Evolutionary conservation across 345 rosid species (phyloP), one percentile per base, ranked within the genome.

Genomic region (Schrenkiella parvula): DNA sequence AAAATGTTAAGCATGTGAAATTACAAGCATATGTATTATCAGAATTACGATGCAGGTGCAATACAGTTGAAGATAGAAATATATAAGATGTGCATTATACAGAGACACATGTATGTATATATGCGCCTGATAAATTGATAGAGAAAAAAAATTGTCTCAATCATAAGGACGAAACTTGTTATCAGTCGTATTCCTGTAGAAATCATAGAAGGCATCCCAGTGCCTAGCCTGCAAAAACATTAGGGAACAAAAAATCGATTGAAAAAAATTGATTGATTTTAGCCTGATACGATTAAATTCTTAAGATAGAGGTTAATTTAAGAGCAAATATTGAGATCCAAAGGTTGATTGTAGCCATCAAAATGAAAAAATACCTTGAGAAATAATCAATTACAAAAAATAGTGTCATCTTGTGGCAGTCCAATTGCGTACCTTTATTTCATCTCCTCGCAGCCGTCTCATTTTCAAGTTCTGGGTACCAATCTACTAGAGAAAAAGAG

Each of bases 201-300:
- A 93, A 10, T 47, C 52, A 78, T 91, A 91, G 88, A 93, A 91
- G 71, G 95, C 81, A 82, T 93, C 97, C 98, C 98, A 93, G 58
- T 93, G 93, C 71, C 59, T 82, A 61, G 88, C 98, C 98, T 93
- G 93, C 69, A 57, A 72, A 73, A 52, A 72, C 31, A 70, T 43
- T 57, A 28, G 17, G 21, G 50, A 77, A 53, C 51, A 65, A 15
- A 77, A 22, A 5, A 51, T 39, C 6, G 38, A 39, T 15, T 34
- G 52, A 56, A 26, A 56, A 26, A 25, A 25, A 11, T 5, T 37
- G 5, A 57, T 6, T 74, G 63, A 50, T 37, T 44, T n/a, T 22
- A 6, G 25, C 15, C 12, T 9, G 1, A 21, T 17, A 43, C 41
- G 46, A 5, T 0, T 34, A 42, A 44, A 42, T 8, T 18, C 28